Conservation (phyloP, 2,329 filamentous ascomycete genomes). For the Neopestalotiopsis rosae region DNA sequence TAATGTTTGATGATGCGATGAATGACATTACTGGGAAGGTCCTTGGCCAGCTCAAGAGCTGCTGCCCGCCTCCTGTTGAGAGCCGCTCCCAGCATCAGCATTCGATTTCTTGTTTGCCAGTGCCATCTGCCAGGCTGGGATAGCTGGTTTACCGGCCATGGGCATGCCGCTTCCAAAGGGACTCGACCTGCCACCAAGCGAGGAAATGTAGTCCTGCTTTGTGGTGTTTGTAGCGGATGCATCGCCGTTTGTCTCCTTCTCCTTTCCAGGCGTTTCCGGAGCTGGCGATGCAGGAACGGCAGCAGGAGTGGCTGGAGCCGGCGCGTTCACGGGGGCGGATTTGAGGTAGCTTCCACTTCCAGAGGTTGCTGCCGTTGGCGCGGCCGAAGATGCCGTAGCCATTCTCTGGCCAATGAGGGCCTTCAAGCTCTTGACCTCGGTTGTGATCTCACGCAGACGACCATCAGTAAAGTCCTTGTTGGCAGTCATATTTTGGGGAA, state of each 20-base stretch:
- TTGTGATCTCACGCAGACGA: conserved; percentile 82
- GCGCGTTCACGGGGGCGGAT: conserved; percentile 23
- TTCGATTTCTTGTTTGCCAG: conserved; percentile 58
- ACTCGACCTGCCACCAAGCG: conserved; percentile 44
- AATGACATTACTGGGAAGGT: neutral
- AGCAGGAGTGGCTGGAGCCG: conserved; percentile 20
- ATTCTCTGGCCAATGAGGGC: conserved; percentile 75
- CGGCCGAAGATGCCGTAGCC: conserved; percentile 38
- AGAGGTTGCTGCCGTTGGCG: conserved; percentile 28
- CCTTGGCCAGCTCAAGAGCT: conserved; percentile 23
- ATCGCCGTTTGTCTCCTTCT: conserved; percentile 38
- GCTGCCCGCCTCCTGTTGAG: conserved; percentile 29
- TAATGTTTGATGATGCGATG: neutral
- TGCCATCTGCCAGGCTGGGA: conserved; percentile 82
- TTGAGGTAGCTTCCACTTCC: conserved; percentile 25
- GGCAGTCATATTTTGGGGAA: conserved; percentile 86
- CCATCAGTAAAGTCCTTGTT: conserved; percentile 85
- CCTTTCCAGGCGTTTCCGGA: conserved; percentile 24
- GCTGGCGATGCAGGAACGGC: conserved; percentile 26
- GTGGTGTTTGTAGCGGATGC: conserved; percentile 23
- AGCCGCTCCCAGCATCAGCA: conserved; percentile 19
- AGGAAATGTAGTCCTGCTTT: conserved; percentile 39
- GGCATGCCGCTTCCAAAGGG: conserved; percentile 57
- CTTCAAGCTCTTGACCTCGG: conserved; percentile 91
- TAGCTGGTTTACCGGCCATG: conserved; percentile 63